Evolutionary conservation across 108 stramenopile species (phyloP).

Genomic region (Cyclotella cryptica): DNA sequence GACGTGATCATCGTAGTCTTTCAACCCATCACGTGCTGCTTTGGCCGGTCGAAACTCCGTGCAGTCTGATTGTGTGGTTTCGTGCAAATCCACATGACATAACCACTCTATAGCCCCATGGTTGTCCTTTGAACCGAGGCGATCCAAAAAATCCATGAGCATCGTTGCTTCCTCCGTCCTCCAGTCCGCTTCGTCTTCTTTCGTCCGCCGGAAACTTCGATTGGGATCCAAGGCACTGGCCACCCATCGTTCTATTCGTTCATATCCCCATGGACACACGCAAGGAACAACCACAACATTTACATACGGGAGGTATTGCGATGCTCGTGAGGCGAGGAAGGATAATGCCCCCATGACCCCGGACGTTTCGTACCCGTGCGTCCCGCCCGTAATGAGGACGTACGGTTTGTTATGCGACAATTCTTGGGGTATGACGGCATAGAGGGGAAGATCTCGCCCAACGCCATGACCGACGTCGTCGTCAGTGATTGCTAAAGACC

Average conservation of each 20-base stretch:
- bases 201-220: slow-evolving; percentile 48
- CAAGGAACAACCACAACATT: slow-evolving; percentile 46
- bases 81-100: slow-evolving; percentile 78
- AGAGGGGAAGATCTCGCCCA: slow-evolving; percentile 44
- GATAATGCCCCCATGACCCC: slow-evolving; percentile 75
- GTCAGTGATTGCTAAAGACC: slow-evolving; percentile 35
- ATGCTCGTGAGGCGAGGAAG: slow-evolving; percentile 49
- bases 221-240: slow-evolving; percentile 60
- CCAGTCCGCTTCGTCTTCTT: neutral
- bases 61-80: slow-evolving; percentile 81
- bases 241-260: slow-evolving; percentile 55
- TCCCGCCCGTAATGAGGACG: slow-evolving; percentile 75
- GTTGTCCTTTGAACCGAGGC: slow-evolving; percentile 2
- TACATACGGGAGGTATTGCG: slow-evolving; percentile 42
- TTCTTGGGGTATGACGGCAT: slow-evolving; percentile 44
- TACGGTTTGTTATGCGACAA: slow-evolving; percentile 42
- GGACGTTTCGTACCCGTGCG: slow-evolving; percentile 83
- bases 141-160: slow-evolving; percentile 23
- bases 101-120: slow-evolving; percentile 27
- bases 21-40: slow-evolving; percentile 59
- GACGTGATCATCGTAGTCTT: slow-evolving; percentile 39
- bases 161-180: slow-evolving; percentile 35
- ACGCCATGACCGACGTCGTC: neutral
- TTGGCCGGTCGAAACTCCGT: slow-evolving; percentile 78
- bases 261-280: slow-evolving; percentile 36